Evolutionary conservation across 2,329 filamentous ascomycete genomes (phyloP).

Genomic region (Penicillium janthinellum): DNA sequence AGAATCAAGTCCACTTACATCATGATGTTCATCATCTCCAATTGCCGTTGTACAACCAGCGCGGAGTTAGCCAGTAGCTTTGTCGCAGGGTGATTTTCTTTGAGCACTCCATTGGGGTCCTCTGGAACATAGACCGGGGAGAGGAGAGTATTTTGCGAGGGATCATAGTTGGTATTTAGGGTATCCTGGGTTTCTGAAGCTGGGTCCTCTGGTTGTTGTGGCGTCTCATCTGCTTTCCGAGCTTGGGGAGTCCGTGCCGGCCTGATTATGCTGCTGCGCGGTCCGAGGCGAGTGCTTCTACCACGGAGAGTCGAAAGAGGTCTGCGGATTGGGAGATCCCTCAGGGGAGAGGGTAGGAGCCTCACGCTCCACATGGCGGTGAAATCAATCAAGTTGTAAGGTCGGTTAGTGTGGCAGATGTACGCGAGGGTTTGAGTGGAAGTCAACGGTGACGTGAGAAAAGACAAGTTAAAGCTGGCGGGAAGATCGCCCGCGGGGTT

Average conservation of each 20-base stretch:
- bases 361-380: constrained; percentile 32
- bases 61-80: constrained; percentile 62
- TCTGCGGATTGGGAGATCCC: constrained; percentile 26
- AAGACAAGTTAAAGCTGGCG: constrained; percentile 4
- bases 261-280: constrained; percentile 34
- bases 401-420: neutral
- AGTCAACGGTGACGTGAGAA: neutral
- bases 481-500: constrained; percentile 28
- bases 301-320: constrained; percentile 32
- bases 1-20: constrained; percentile 40
- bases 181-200: constrained; percentile 35
- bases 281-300: constrained; percentile 29
- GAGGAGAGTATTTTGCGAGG: constrained; percentile 53
- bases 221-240: constrained; percentile 7
- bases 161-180: constrained; percentile 45
- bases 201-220: constrained; percentile 10
- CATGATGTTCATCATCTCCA: constrained; percentile 68
- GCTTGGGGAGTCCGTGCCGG: constrained; percentile 23
- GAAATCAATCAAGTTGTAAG: neutral
- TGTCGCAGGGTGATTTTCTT: constrained; percentile 59
- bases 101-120: constrained; percentile 62
- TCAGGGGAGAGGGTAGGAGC: constrained; percentile 16
- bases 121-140: constrained; percentile 64
- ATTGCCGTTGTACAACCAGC: constrained; percentile 63
- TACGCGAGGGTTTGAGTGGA: neutral